Base-by-base conservation (phyloP, 2,329 filamentous ascomycete genomes). In the Clonostachys chloroleuca region DNA sequence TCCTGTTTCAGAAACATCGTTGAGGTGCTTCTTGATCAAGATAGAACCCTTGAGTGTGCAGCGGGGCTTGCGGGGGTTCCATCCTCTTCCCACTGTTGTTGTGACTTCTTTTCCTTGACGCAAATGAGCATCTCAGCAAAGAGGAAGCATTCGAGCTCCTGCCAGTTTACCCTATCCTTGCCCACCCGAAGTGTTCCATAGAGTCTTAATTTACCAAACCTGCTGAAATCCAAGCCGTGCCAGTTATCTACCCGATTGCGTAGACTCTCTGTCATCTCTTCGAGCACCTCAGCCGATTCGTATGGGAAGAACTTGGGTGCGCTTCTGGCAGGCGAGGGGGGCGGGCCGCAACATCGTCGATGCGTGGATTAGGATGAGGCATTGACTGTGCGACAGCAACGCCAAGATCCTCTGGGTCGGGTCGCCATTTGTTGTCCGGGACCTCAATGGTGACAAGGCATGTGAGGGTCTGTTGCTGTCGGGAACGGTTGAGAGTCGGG, bases 121-220 rank as follows among this genome's bases (percentile, higher is more conserved):
- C 94, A 99, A 54, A 99, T 99, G 58, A 99, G 86, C 94, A 99
- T 99, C 70, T 99, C 94, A 5, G 87, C 89, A 62, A 99, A 99
- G 33, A 99, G 78, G 64, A 90, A 99, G 66, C 94, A 99, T 65
- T 99, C 92, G 47, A 99, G 72, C 64, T 97, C 94, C 72, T 99
- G 94, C 94, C 94, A 99, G 7, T 92, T 92, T 54, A 92, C 79
- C 55, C 91, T 91, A 66, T 99, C 94, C 68, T 99, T 99, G 57
- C 94, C 94, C 18, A 99, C 94, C 46, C 89, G 85, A 48, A 99
- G 82, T 3, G 87, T 92, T 30, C 91, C 92, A 59, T 96, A 92
- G 34, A 97, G 73, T 34, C 92, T 84, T 54, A 99, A 77, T 62
- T 94, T 95, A 52, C 94, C 94, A 62, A 99, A 99, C 78, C 89